Base-by-base conservation (phyloP, 768 basidiomycete species). In the Albatrellus ellisii region DNA sequence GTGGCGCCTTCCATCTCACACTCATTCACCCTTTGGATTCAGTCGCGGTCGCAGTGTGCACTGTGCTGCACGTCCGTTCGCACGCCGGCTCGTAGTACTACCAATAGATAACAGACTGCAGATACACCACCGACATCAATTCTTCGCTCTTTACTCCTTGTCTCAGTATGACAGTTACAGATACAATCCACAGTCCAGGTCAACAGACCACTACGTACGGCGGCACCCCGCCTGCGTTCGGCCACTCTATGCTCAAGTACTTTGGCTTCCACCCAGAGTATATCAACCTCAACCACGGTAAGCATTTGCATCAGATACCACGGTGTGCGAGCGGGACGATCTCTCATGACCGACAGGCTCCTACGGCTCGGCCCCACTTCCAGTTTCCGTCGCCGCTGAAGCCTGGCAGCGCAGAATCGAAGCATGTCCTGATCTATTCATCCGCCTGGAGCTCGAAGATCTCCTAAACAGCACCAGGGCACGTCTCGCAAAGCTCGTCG, bases 281-380 rank as follows among this genome's bases (percentile, higher is more conserved):
- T 44, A 54, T 76, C 37, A 78, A 81, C 50, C 58, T 84, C 36
- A 82, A 84, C 52, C 64, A 75, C 39, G 80, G 81, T 77, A 39
- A 24, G 63, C 44, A 12, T 31, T 11, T 26, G 20, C 6, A n/a
- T 11, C 26, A 26, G 12, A 26, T 39, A 15, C 4, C 6, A 18
- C 17, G 15, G 20, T 3, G 17, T 36, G 35, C 35, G n/a, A n/a
- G n/a, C n/a, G n/a, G n/a, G 8, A 14, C 7, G 35, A 3, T 26
- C 14, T 12, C 24, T 26, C 18, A 24, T 14, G 11, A 9, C n/a
- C 7, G 14, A 4, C 42, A 79, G 78, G 77, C 11, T 72, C 77
- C 0, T 79, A 68, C 49, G 78, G 78, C 3, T 68, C 72, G 1
- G 56, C 73, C 1, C 73, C 78, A 0, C 59, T 59, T 7, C 69